Base-by-base conservation (phyloP, 306 rosid species). In the Leucaena leucocephala region DNA sequence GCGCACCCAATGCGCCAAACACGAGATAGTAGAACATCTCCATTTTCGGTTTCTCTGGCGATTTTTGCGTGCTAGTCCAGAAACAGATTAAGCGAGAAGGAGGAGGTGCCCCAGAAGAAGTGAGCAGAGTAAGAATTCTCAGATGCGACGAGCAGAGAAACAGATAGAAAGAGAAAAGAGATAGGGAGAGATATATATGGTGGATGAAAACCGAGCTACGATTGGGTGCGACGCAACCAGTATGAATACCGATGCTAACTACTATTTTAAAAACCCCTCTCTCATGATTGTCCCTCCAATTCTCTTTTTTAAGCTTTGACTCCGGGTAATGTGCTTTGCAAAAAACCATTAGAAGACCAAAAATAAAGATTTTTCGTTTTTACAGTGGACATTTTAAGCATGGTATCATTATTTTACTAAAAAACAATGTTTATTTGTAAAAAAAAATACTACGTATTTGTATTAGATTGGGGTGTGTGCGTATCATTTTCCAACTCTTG, bases 21-120 rank as follows among this genome's bases (percentile, higher is more conserved):
- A 27, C 27, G 27, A 27, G 27, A 27, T 27, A 27, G 27, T 27
- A 27, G 27, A 27, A 27, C 27, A 27, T 27, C 27, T 27, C 27
- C 97, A 94, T 94, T 75, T 57, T 82, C 54, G 46, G 69, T 17
- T 22, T 43, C 27, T 62, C 57, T 35, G 34, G 49, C 19, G 71
- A 62, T 74, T 57, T 65, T 40, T 14, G 40, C 1, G 72, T 17
- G 36, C 35, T 34, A 64, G 8, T 16, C 48, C 63, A 2, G 8
- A 38, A 22, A 19, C 33, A 65, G 74, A 66, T 42, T 27, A 58
- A 38, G 64, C 40, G 63, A 67, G 44, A 16, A 3, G 45, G 17
- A 21, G 16, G 38, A 9, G 38, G 55, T 21, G 8, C 15, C 55
- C n/a, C n/a, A 49, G 55, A 49, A 48, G 43, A 52, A 52, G 39